Evolutionary conservation across 371 early-diverging fungal genomes (phyloP), one percentile per base, ranked within the genome.

Genomic region (Mucor irregularis): DNA sequence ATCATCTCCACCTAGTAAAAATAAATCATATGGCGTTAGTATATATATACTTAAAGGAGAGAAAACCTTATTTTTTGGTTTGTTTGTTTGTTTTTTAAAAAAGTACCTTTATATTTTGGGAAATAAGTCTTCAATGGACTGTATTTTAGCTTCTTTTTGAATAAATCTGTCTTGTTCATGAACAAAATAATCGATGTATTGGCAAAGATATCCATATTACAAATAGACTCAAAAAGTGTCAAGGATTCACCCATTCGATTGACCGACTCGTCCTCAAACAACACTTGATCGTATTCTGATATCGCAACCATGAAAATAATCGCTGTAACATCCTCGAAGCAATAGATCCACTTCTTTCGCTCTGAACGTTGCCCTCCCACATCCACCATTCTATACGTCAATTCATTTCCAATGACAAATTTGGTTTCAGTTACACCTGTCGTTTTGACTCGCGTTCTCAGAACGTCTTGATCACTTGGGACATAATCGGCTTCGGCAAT

Each of bases 321-420:
- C 1, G 94, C 90, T 2, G 93, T 94, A 10, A 95, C 95, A 51
- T 88, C 87, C 57, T 93, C 94, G 68, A 93, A 88, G 64, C 91
- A 94, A 42, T 92, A 92, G 29, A 90, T 80, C 96, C 96, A 95
- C 64, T 93, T 93, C 60, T 91, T 94, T 55, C 96, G 84, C 59
- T 91, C 91, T 19, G 86, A 84, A 21, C 91, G 71, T 68, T 92
- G 94, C 5, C 94, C 94, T 21, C 94, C 94, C n/a, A 94, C 94
- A 71, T 94, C 94, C 68, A 92, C 83, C 90, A 94, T 90, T 29
- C 85, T 68, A 62, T 87, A 90, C 1, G 84, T 84, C 47, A 91
- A 61, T 17, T 86, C 74, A 24, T n/a, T n/a, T 16, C 88, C 89
- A n/a, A 93, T 76, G 17, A 76, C 61, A 76, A 94, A 94, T 4